Conservation (phyloP, 148 eudicot genomes). For the Rheum nobile region DNA sequence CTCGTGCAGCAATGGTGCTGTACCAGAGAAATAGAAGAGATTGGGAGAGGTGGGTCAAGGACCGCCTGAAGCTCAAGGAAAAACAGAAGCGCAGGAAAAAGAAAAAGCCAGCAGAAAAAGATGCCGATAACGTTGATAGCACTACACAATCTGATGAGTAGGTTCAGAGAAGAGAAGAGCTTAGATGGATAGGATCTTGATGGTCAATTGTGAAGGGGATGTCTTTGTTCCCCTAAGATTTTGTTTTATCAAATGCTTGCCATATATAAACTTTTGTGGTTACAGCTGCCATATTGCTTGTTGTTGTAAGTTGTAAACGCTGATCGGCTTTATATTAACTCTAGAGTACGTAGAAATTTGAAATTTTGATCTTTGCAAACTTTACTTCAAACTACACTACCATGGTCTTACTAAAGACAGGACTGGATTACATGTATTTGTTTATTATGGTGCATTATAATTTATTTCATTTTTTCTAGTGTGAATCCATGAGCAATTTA, state of each 20-base stretch:
- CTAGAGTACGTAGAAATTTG: background rate
- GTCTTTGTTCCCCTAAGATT: background rate
- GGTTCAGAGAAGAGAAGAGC: background rate
- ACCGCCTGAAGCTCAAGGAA: slow-evolving; percentile 33
- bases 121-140: background rate
- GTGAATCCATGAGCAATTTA: too few species aligned
- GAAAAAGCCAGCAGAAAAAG: slow-evolving; percentile 22
- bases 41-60: slow-evolving; percentile 77
- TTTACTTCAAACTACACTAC: background rate
- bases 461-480: too few species aligned
- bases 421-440: too few species aligned
- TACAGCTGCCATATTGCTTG: background rate
- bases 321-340: background rate
- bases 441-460: too few species aligned
- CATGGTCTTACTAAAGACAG: too few species aligned
- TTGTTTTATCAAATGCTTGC: background rate
- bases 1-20: slow-evolving; percentile 91
- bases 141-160: background rate
- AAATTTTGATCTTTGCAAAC: background rate
- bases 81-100: slow-evolving; percentile 71
- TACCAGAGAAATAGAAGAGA: slow-evolving; percentile 60
- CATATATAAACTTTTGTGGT: background rate
- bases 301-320: background rate
- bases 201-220: background rate
- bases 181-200: background rate